phyloP scores from a whole-genome alignment of 352 stramenopile genomes.

The Pythium aphanidermatum region DNA sequence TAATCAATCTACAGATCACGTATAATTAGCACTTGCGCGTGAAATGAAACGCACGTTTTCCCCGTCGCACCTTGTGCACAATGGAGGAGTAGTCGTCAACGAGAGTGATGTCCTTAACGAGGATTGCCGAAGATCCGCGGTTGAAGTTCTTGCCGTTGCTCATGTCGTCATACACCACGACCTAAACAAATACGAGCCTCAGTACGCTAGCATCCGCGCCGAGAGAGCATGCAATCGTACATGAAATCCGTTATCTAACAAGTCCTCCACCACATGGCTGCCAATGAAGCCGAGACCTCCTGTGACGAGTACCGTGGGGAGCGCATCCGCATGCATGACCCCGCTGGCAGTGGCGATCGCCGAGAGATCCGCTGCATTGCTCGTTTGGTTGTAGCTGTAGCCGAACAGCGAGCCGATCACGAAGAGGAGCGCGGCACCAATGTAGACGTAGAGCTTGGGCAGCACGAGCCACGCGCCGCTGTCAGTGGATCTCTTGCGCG shows the following conservation, averaged over 20 bases:
- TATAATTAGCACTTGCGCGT: neutral
- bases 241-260: slow-evolving; percentile 70
- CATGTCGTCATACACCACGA: slow-evolving; percentile 86
- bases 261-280: slow-evolving; percentile 79
- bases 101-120: slow-evolving; percentile 82
- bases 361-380: slow-evolving; percentile 2
- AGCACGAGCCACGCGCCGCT: slow-evolving; percentile 72
- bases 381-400: slow-evolving; percentile 44
- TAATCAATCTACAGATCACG: slow-evolving; percentile 52
- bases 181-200: slow-evolving; percentile 22
- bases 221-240: slow-evolving; percentile 22
- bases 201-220: neutral
- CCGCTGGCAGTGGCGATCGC: slow-evolving; percentile 20
- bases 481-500: slow-evolving; percentile 26
- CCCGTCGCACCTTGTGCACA: slow-evolving; percentile 52
- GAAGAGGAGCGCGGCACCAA: slow-evolving; percentile 60
- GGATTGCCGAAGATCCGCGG: slow-evolving; percentile 51
- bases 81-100: slow-evolving; percentile 77
- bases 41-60: neutral
- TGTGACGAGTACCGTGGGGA: slow-evolving; percentile 65
- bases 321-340: slow-evolving; percentile 29
- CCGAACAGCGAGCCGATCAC: slow-evolving; percentile 58
- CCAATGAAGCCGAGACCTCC: slow-evolving; percentile 81
- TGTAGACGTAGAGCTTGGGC: slow-evolving; percentile 63
- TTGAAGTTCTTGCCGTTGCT: slow-evolving; percentile 88